Base-by-base conservation (phyloP, 306 rosid genomes). In the Fragaria iinumae region DNA sequence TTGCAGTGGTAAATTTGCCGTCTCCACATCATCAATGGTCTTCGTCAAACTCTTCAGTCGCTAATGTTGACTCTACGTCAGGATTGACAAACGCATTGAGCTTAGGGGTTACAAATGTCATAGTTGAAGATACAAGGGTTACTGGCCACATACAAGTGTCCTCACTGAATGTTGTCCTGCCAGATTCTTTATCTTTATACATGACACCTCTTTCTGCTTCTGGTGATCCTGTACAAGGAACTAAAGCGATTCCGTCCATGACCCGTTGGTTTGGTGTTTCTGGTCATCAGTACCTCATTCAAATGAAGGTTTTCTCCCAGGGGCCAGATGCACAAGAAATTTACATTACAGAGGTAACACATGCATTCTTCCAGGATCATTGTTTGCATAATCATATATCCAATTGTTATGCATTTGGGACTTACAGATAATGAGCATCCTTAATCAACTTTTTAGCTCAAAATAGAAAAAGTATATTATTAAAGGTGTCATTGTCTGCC, bases 11-110 rank as follows among this genome's bases (percentile, higher is more conserved):
- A 72, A 52, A 78, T 72, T 87, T 94, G 74, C 98, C 98, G 57
- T 92, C 98, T 73, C 88, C 93, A 20, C 93, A 92, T 85, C 93
- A 94, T 89, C 88, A 66, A 69, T 94, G 98, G 98, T 89, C 93
- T 73, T 86, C 83, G 73, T 90, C 97, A 84, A 94, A 92, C 86
- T 80, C 87, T 84, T 92, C 97, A 13, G 87, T 94, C 80, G 97
- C 95, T 64, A 82, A 64, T 69, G 90, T 89, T 81, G 93, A 88
- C 84, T 76, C 92, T 47, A 44, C 53, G 78, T 78, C 86, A 83
- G 98, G 98, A 60, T 82, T 82, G 76, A 86, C 88, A 13, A 76
- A 81, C 75, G 95, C 98, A 41, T 76, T 88, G 71, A 84, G 83
- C 79, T 82, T 94, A 78, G 98, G 98, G 62, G 81, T 76, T 80